Evolutionary conservation across 352 stramenopile species (phyloP).

Genomic region (Phytopythium delawarense): DNA sequence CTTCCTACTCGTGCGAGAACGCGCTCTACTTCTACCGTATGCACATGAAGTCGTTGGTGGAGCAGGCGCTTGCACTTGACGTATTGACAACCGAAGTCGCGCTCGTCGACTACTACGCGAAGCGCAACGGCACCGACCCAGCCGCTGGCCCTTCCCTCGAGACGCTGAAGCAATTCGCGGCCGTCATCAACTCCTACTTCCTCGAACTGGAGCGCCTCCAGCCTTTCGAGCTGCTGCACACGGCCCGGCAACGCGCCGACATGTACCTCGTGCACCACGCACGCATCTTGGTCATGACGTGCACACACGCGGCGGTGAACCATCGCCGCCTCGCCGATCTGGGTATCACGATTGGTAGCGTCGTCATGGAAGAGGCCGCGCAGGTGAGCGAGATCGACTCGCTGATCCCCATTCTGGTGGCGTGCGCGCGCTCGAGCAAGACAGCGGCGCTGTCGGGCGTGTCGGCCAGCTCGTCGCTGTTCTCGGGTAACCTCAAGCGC

Average conservation of each 20-base stretch:
- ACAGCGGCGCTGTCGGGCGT: slow-evolving; percentile 1
- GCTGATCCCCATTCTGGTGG: slow-evolving; percentile 90
- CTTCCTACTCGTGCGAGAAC: slow-evolving; percentile 96
- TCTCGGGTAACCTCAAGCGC: slow-evolving; percentile 73
- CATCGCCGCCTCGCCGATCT: slow-evolving; percentile 84
- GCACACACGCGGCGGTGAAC: slow-evolving; percentile 91
- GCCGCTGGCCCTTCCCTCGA: not conserved
- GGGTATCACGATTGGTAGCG: slow-evolving; percentile 73
- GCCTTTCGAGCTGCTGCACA: slow-evolving; percentile 94
- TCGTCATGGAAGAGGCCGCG: slow-evolving; percentile 95
- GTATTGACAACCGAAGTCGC: slow-evolving; percentile 15
- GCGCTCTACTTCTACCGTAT: slow-evolving; percentile 93
- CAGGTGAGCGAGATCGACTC: slow-evolving; percentile 95
- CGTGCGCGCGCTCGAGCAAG: slow-evolving; percentile 29
- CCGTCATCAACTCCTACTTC: slow-evolving; percentile 88
- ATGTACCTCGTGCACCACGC: slow-evolving; percentile 96
- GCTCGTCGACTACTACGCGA: slow-evolving; percentile 35
- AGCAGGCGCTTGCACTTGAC: slow-evolving; percentile 19
- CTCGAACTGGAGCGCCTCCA: slow-evolving; percentile 90
- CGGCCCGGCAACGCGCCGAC: slow-evolving; percentile 86
- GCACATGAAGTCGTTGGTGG: slow-evolving; percentile 83
- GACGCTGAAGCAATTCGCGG: slow-evolving; percentile 44
- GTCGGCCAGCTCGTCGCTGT: slow-evolving; percentile 2
- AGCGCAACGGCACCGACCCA: slow-evolving; percentile 24
- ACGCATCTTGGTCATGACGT: slow-evolving; percentile 95